Conservation (phyloP, 345 rosid genomes). For the Pistacia atlantica region DNA sequence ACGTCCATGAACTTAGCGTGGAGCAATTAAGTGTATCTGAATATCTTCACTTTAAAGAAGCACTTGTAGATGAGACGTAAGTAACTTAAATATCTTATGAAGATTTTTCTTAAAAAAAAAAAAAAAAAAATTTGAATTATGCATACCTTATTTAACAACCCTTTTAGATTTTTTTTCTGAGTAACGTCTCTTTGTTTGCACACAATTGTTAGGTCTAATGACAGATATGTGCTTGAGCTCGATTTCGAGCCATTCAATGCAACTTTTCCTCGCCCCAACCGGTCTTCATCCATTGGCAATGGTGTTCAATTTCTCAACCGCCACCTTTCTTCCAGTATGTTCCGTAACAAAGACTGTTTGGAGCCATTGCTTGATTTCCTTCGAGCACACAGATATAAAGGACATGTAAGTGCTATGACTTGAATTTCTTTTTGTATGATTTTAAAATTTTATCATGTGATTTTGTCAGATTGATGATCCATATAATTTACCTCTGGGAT, state of each 20-base stretch:
- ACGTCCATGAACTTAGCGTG: slow-evolving; percentile 79
- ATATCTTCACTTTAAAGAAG: slow-evolving; percentile 90
- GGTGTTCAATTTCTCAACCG: slow-evolving; percentile 99
- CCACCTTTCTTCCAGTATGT: slow-evolving; percentile 93
- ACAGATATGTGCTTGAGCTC: slow-evolving; percentile 76
- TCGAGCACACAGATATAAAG: slow-evolving; percentile 78
- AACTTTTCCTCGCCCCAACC: slow-evolving; percentile 74
- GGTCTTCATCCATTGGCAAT: slow-evolving; percentile 95
- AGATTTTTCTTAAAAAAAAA: background rate
- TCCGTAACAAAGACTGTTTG: slow-evolving; percentile 84
- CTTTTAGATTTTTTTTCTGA: background rate
- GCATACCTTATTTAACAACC: background rate
- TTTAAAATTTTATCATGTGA: background rate
- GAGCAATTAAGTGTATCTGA: slow-evolving; percentile 80
- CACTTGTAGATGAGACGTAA: slow-evolving; percentile 75
- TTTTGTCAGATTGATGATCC: background rate
- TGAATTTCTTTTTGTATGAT: background rate
- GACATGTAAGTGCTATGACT: slow-evolving; percentile 66
- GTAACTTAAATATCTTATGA: slow-evolving; percentile 20
- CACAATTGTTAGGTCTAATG: slow-evolving; percentile 32
- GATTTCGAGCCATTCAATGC: slow-evolving; percentile 99
- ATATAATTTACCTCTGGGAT: background rate
- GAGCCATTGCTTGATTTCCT: slow-evolving; percentile 91
- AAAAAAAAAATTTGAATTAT: background rate
- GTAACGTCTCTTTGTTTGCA: background rate